These are phyloP conservation scores for Wallacemonas sp. DNA, from an alignment of 208 protist genomes.

Conservation along the genomic window DNA sequence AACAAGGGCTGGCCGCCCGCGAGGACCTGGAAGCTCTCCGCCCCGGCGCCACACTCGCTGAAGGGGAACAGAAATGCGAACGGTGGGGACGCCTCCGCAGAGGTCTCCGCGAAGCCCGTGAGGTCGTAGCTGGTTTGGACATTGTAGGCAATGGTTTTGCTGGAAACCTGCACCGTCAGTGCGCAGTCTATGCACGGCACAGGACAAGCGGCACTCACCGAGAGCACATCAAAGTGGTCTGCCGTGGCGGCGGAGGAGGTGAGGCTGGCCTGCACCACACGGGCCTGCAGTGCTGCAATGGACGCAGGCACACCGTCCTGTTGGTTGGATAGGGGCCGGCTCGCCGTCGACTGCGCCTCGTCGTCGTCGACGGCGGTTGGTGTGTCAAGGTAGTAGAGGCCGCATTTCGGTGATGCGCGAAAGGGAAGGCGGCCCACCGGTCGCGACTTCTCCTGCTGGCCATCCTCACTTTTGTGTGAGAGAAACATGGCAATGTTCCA, in stretches of 20 bases:
- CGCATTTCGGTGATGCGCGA: background rate
- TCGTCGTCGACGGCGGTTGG: background rate
- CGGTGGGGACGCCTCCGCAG: conserved; percentile 8
- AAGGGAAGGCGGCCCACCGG: conserved; percentile 3
- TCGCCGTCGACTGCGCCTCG: background rate
- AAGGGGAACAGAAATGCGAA: conserved; percentile 70
- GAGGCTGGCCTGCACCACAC: background rate
- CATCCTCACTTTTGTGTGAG: background rate
- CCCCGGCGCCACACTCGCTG: conserved; percentile 49
- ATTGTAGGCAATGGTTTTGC: conserved; percentile 48
- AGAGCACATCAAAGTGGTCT: conserved; percentile 34
- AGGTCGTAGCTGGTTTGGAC: conserved; percentile 42
- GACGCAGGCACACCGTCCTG: background rate
- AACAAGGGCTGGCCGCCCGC: conserved; percentile 41
- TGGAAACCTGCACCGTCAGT: conserved; percentile 34
- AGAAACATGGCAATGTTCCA: too few relatives aligned
- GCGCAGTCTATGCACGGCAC: conserved; percentile 31
- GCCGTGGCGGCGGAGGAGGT: conserved; percentile 17
- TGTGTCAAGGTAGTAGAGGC: background rate
- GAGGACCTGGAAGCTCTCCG: conserved; percentile 38
- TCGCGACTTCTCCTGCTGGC: background rate
- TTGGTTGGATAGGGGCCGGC: too few relatives aligned
- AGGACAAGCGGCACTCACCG: conserved; percentile 24
- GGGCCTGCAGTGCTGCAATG: background rate
- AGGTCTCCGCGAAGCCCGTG: background rate